Conservation (phyloP, 192 early-diverging fungal genomes). For the Obelidium mucronatum region DNA sequence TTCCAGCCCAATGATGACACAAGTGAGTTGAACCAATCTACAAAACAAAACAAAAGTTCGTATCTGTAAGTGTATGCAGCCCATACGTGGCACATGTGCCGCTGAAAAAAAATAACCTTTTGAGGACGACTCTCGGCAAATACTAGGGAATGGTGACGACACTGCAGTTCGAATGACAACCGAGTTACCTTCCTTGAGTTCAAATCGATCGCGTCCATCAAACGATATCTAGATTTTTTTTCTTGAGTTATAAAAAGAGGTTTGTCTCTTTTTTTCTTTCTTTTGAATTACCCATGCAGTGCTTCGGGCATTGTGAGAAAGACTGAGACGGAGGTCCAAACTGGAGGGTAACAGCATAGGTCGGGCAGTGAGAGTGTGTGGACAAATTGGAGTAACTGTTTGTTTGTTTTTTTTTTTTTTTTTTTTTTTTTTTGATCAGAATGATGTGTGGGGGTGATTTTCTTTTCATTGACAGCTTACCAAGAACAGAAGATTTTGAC, state of each 20-base stretch:
- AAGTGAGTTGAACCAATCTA: slow-evolving; percentile 93
- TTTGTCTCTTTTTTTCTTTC: no score
- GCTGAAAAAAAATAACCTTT: neutral
- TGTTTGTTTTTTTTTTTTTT: no score
- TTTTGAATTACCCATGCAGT: slow-evolving; percentile 89
- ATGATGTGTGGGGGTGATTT: no score
- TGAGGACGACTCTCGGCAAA: slow-evolving; percentile 62
- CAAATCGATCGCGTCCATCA: slow-evolving; percentile 91
- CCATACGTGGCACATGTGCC: neutral
- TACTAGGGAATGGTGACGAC: slow-evolving; percentile 86
- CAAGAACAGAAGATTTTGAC: slow-evolving; percentile 55
- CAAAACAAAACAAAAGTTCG: neutral
- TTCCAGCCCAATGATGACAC: slow-evolving; percentile 93
- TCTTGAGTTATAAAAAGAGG: neutral
- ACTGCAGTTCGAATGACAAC: slow-evolving; percentile 77
- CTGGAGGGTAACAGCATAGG: slow-evolving; percentile 96
- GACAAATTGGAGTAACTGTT: slow-evolving; percentile 90
- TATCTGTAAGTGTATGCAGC: no score
- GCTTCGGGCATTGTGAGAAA: slow-evolving; percentile 76
- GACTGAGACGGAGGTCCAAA: slow-evolving; percentile 86
- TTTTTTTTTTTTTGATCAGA: no score
- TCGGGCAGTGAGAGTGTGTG: slow-evolving; percentile 89
- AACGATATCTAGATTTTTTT: slow-evolving; percentile 58
- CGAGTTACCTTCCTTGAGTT: slow-evolving; percentile 87
- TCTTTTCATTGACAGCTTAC: no score